Evolutionary conservation across 768 basidiomycete species (phyloP), one percentile per base, ranked within the genome.

Genomic region (Termitomyces sp.): DNA sequence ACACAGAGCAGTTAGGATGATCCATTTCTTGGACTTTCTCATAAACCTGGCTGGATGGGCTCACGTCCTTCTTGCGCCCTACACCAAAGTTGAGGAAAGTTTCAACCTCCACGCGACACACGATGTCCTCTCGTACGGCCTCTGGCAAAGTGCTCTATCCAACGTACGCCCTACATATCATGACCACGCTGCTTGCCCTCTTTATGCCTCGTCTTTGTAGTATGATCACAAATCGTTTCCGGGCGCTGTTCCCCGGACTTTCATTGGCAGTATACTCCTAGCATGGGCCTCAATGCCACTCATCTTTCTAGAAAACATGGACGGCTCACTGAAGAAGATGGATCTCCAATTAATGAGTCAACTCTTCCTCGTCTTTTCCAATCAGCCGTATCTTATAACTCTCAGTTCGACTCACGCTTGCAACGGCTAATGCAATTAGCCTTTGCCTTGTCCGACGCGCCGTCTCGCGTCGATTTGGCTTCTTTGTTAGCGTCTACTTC

Each of bases 21-120:
- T 58, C 49, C 18, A 50, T 34, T 48, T 65, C 4, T 72, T 82
- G 18, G 90, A 92, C 65, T 62, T 74, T 20, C 66, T 84, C 11
- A 66, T 90, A 16, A 69, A 86, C 27, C 66, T 66, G 0, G 75
- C 78, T 48, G 76, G 78, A 54, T 90, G 85, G 80, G 64, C 68
- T 1, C 89, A 96, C 63, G 88, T 95, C 49, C 63, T 89, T 27
- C 75, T 92, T 3, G 83, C 91, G 2, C 96, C 97, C 0, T 93
- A 89, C 69, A 91, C 92, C 4, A 99, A 99, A 75, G 97, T 99
- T 31, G 97, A 99, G 72, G 97, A 99, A 74, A 91, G 89, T 67
- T 98, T 98, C 79, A 95, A 89, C 64, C 81, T 98, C 9, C 97
- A 98, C 68, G 95, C 93, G 0, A 81, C 80, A 0, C 93, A 97